phyloP scores from a whole-genome alignment of 1,284 basidiomycete genomes.

The Meira nashicola region DNA sequence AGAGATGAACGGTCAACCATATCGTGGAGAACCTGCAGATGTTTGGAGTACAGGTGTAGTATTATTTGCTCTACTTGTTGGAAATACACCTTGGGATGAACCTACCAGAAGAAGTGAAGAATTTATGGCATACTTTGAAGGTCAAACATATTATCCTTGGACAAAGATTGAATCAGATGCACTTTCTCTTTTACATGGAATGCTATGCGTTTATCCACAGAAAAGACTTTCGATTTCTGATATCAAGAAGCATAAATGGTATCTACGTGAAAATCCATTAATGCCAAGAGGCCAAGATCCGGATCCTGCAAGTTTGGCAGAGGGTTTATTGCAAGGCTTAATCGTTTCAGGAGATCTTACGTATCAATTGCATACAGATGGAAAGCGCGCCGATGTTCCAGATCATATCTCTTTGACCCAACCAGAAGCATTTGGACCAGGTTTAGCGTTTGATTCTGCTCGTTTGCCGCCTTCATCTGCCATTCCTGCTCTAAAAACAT shows the following conservation, averaged over 20 bases:
- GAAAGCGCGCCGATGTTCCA: conserved; percentile 43
- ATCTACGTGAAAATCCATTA: conserved; percentile 30
- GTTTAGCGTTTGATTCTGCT: neutral
- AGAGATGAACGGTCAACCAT: conserved; percentile 62
- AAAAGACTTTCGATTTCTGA: conserved; percentile 35
- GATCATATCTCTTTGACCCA: conserved; percentile 48
- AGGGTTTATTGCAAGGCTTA: conserved; percentile 48
- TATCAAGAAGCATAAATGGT: conserved; percentile 51
- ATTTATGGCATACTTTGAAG: conserved; percentile 69
- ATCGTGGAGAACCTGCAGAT: conserved; percentile 86
- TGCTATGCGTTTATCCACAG: conserved; percentile 44
- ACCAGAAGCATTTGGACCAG: conserved; percentile 38
- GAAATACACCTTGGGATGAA: conserved; percentile 98
- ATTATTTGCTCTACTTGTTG: conserved; percentile 81
- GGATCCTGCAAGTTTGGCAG: conserved; percentile 49
- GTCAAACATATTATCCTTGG: conserved; percentile 81
- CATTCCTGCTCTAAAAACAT: neutral
- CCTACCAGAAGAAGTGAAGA: conserved; percentile 75
- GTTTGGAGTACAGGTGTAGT: conserved; percentile 95
- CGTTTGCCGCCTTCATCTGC: conserved; percentile 10
- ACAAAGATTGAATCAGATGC: conserved; percentile 63
- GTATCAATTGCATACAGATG: conserved; percentile 44
- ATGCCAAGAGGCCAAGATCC: conserved; percentile 43
- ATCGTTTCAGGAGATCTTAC: conserved; percentile 48
- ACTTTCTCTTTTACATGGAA: conserved; percentile 49